Conservation (phyloP, 495 filamentous ascomycete genomes). For the Podospora fimiseda region DNA sequence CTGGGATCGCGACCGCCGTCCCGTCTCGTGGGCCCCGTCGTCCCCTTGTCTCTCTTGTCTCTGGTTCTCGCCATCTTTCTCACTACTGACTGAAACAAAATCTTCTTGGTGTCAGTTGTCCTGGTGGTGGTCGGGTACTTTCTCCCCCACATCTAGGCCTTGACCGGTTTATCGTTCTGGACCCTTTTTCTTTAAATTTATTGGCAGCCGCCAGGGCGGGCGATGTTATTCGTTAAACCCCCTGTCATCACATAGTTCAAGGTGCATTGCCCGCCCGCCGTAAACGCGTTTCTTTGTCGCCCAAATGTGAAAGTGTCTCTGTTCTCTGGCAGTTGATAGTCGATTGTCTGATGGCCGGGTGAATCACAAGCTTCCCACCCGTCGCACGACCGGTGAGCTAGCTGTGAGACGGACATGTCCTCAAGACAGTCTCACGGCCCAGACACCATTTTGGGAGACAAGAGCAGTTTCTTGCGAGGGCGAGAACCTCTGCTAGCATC, state of each 20-base stretch:
- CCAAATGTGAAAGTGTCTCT: too few species aligned
- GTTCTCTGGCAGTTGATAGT: background rate
- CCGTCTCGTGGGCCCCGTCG: too few species aligned
- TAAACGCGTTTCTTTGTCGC: background rate
- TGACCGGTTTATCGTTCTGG: conserved; percentile 1
- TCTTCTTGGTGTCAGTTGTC: too few species aligned
- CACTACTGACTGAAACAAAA: too few species aligned
- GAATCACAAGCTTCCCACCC: conserved; percentile 1
- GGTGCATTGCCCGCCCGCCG: background rate
- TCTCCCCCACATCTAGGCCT: background rate
- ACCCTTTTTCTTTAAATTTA: conserved; percentile 6
- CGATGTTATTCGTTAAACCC: background rate
- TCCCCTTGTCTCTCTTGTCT: background rate
- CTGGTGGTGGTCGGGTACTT: background rate
- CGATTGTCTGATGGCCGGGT: conserved; percentile 1
- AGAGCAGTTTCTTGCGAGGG: background rate
- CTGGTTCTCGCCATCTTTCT: background rate
- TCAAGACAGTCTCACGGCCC: background rate
- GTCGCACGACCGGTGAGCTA: background rate
- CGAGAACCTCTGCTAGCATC: conserved; percentile 5
- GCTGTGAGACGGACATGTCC: background rate
- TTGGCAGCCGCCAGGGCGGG: background rate
- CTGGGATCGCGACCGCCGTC: too few species aligned
- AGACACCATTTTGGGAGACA: conserved; percentile 2
- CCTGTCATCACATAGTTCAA: background rate